These are phyloP conservation scores for Chrysanthemum seticuspe DNA, from an alignment of 129 eudicot species.

Conservation along the genomic window DNA sequence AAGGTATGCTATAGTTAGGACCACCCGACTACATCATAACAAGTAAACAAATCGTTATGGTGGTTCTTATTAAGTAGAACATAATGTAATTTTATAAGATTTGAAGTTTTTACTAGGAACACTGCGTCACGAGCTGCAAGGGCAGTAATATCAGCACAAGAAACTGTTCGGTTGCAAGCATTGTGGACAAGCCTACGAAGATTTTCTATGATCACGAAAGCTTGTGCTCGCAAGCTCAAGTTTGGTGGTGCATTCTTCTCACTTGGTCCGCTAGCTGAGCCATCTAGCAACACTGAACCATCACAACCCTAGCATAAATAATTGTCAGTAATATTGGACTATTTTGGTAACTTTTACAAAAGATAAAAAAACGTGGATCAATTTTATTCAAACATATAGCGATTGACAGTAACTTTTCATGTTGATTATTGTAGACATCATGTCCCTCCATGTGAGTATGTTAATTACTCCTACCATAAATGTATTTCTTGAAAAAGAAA, in stretches of 20 bases:
- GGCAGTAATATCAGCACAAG: slow-evolving; percentile 54
- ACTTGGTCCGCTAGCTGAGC: slow-evolving; percentile 63
- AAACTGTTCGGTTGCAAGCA: slow-evolving; percentile 37
- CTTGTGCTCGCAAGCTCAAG: slow-evolving; percentile 50
- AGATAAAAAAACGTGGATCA: no score
- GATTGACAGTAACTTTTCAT: no score
- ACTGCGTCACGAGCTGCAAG: slow-evolving; percentile 64
- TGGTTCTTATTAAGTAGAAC: no score
- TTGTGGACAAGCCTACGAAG: slow-evolving; percentile 32
- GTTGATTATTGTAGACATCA: no score
- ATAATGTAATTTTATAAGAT: slow-evolving; percentile 14
- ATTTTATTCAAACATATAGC: no score
- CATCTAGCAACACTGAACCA: slow-evolving; percentile 59
- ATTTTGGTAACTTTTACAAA: no score
- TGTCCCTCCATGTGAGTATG: no score
- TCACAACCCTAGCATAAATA: slow-evolving; percentile 51
- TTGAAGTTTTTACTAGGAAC: slow-evolving; percentile 43
- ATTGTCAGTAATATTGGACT: no score
- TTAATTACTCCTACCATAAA: no score
- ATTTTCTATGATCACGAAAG: slow-evolving; percentile 24
- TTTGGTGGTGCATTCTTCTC: slow-evolving; percentile 62
- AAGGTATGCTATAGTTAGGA: slow-evolving; percentile 43
- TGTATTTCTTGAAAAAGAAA: no score
- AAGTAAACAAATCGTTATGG: no score
- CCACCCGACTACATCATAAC: no score